These are phyloP conservation scores for Phytophthora tentaculata DNA, from an alignment of 352 stramenopile genomes.

Conservation along the genomic window DNA sequence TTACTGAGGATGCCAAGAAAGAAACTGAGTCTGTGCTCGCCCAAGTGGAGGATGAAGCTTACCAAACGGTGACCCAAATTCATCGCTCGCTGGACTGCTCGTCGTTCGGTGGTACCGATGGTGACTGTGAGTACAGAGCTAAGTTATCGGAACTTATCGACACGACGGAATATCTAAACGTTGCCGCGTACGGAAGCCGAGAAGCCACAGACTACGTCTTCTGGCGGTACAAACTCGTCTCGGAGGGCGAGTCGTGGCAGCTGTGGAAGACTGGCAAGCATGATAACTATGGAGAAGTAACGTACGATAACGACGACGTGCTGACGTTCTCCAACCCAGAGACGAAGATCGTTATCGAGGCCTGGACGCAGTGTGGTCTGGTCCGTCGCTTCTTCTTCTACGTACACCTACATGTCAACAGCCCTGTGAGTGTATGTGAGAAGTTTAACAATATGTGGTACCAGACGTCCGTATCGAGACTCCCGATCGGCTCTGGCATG, in stretches of 20 bases:
- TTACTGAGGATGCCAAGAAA: constrained; percentile 33
- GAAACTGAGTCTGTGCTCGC: constrained; percentile 49
- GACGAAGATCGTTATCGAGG: constrained; percentile 61
- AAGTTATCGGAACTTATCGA: constrained; percentile 54
- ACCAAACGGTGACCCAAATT: constrained; percentile 65
- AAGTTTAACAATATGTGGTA: constrained; percentile 77
- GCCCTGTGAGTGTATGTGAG: constrained; percentile 52
- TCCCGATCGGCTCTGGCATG: constrained; percentile 39
- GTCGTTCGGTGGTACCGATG: constrained; percentile 35
- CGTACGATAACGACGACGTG: constrained; percentile 29
- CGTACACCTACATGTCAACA: constrained; percentile 59
- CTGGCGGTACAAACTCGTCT: constrained; percentile 66
- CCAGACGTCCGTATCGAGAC: constrained; percentile 46
- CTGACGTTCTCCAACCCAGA: constrained; percentile 47
- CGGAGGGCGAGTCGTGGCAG: constrained; percentile 44
- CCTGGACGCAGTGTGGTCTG: constrained; percentile 65
- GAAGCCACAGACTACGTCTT: constrained; percentile 54
- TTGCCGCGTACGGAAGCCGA: constrained; percentile 17
- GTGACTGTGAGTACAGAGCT: constrained; percentile 42
- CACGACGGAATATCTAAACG: too few relatives aligned
- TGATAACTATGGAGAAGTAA: constrained; percentile 10
- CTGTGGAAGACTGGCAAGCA: constrained; percentile 46
- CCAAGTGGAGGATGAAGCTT: constrained; percentile 42
- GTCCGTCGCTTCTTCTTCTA: constrained; percentile 55
- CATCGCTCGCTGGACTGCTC: constrained; percentile 64